Evolutionary conservation across 2,329 filamentous ascomycete species (phyloP), one percentile per base, ranked within the genome.

Genomic region (Ilyonectria destructans): DNA sequence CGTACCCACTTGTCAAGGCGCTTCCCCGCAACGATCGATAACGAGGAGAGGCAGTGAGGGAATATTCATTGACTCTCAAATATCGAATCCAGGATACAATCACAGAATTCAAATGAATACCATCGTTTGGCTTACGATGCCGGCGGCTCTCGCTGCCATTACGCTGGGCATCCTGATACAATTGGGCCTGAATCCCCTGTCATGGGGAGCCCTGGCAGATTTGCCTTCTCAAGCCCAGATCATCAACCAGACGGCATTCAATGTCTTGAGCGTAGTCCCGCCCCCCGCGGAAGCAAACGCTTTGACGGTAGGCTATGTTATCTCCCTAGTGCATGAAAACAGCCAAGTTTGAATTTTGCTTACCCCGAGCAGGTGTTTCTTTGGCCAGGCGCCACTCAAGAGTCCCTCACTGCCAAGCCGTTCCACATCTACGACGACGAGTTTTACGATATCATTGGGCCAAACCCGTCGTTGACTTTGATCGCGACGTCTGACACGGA

Each of bases 391-490:
- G 73, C 75, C 2, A 72, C 74, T 0, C 29, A 70, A 4, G 54
- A 76, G 23, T 73, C 70, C 6, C 71, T 76, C 12, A 68, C 51
- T 1, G 65, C 68, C 13, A 63, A 66, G 13, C 74, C 74, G 7
- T 76, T 76, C n/a, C 74, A 76, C 31, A 54, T 76, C 64, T 89
- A 87, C 69, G 84, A 88, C 57, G 75, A 83, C 0, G 85, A 84
- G n/a, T 89, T 89, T 62, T 79, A 82, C 56, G 78, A 84, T 29
- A 79, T 89, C 10, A 82, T 89, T 23, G 87, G 87, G 6, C 33
- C 74, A 0, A 78, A 84, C 2, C 86, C 87, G 0, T 84, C 84
- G 0, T 74, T 89, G 69, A 87, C 87, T 1, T 76, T 87, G 19
- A 82, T 88, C 7, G 85, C 85, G 1, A 79, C 82, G 4, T 80